These are phyloP conservation scores for Pichia inconspicua DNA, from an alignment of 1,139 yeast species.

Conservation along the genomic window DNA sequence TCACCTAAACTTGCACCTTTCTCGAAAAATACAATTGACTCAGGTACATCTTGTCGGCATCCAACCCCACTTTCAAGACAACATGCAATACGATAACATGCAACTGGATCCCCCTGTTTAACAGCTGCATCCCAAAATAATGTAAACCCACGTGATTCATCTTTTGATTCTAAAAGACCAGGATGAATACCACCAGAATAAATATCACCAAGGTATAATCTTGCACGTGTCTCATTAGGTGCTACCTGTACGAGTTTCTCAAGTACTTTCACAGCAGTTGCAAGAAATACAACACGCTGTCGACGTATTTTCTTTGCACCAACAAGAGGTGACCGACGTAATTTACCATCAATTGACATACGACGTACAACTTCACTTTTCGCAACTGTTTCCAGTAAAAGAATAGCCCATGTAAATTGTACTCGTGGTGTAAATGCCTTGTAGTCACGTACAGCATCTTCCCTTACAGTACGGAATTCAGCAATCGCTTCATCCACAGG, in stretches of 20 bases:
- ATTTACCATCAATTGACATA: slow-evolving; percentile 39
- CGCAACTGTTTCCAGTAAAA: slow-evolving; percentile 38
- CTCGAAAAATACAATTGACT: slow-evolving; percentile 46
- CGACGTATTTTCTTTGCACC: slow-evolving; percentile 39
- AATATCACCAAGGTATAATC: slow-evolving; percentile 50
- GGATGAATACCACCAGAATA: slow-evolving; percentile 48
- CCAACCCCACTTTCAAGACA: slow-evolving; percentile 66
- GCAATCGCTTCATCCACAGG: slow-evolving; percentile 19
- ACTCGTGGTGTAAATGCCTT: slow-evolving; percentile 33
- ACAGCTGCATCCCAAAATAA: slow-evolving; percentile 49
- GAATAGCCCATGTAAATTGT: slow-evolving; percentile 46
- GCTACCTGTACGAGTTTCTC: slow-evolving; percentile 39
- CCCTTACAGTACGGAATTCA: slow-evolving; percentile 26
- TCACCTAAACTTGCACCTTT: slow-evolving; percentile 53
- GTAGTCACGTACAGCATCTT: slow-evolving; percentile 30
- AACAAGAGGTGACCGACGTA: slow-evolving; percentile 24
- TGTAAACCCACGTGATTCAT: slow-evolving; percentile 53
- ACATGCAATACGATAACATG: slow-evolving; percentile 60
- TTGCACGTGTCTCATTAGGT: slow-evolving; percentile 38
- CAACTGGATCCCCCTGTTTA: slow-evolving; percentile 44
- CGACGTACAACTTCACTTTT: slow-evolving; percentile 32
- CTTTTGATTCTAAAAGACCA: slow-evolving; percentile 35
- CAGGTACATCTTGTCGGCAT: slow-evolving; percentile 34
- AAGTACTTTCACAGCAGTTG: slow-evolving; percentile 49
- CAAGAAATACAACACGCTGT: slow-evolving; percentile 47